Evolutionary conservation across 2,329 filamentous ascomycete species (phyloP), one percentile per base, ranked within the genome.

Genomic region (Zymoseptoria passerinii): DNA sequence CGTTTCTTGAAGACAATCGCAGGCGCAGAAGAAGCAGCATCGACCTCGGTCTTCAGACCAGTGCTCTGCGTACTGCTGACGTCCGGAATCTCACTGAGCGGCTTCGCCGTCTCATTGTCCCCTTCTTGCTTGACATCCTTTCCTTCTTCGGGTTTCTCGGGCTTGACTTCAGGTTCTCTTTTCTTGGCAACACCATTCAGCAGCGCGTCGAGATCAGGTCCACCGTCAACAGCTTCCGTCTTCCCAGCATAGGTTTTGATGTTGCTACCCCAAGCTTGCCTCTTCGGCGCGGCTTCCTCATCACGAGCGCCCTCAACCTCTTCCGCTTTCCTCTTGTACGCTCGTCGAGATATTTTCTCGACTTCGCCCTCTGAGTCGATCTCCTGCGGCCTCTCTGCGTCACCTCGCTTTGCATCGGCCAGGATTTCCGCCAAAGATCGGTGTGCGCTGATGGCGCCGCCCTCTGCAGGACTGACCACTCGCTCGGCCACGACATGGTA

Each of bases 1-100:
- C 89, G 78, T 76, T 91, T 92, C 75, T 92, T 92, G 74, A 92
- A 94, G 2, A 90, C 77, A 1, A 90, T 80, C 0, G 81, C 78
- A 6, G 75, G 72, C 2, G 80, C 77, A 9, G 70, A 70, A 51
- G 63, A 64, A 44, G 66, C 65, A 5, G 65, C 59, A 52, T 62
- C 58, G 27, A 65, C 67, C 61, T 71, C 59, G 35, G 62, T 50
- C 51, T 63, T 61, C 10, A 59, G 54, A 13, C 50, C 13, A 13
- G 29, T 50, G 8, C 10, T 27, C 9, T 16, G 28, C 9, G 58
- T 49, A 18, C 61, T 56, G 48, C 52, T 49, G 6, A 61, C 52
- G 50, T 67, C 65, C 8, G 67, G 65, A 5, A 66, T 65, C 23
- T 61, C 58, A 4, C 49, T 58, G 4, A 68, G 65, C 2, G 67